Percentiles rank a stretch among this genome's conserved stretches.
phyloP scores from a whole-genome alignment of 148 eudicot genomes.

The Tetragonia tetragonoides region DNA sequence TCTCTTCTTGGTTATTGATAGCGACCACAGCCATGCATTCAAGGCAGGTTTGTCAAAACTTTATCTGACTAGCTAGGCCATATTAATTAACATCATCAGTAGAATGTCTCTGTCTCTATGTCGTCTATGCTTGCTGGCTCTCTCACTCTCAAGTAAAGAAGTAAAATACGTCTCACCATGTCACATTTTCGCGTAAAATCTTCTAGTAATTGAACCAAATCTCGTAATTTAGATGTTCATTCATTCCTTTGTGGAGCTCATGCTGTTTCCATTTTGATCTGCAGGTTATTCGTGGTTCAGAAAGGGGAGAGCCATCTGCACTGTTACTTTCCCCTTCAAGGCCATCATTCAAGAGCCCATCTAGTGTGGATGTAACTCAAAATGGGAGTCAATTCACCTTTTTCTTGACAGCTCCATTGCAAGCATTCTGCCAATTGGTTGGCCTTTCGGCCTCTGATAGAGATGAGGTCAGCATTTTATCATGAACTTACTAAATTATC shows the following conservation, averaged over 20 bases:
- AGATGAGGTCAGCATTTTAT: slow-evolving; percentile 48
- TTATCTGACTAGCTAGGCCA: slow-evolving; percentile 25
- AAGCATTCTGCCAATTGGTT: slow-evolving; percentile 87
- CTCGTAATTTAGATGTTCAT: background rate
- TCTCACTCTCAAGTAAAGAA: background rate
- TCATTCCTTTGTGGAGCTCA: slow-evolving; percentile 14
- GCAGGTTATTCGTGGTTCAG: slow-evolving; percentile 93
- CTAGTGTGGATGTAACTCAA: slow-evolving; percentile 40
- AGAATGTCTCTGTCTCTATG: background rate
- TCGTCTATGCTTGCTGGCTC: background rate
- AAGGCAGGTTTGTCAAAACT: slow-evolving; percentile 99
- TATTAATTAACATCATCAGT: background rate
- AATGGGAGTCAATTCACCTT: slow-evolving; percentile 86
- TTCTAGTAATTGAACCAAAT: background rate
- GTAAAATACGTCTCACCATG: background rate
- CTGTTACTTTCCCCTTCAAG: slow-evolving; percentile 74
- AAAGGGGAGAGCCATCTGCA: slow-evolving; percentile 85
- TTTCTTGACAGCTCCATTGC: slow-evolving; percentile 86
- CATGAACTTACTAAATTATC: background rate
- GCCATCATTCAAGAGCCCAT: slow-evolving; percentile 57
- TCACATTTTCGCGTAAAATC: background rate
- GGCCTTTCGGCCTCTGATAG: slow-evolving; percentile 50
- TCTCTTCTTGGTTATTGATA: slow-evolving; percentile 81
- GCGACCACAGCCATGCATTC: slow-evolving; percentile 99
- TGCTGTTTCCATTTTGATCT: slow-evolving; percentile 13